Evolutionary conservation across 164 flowering plant genomes (phyloP), one percentile per base, ranked within the genome.

Genomic region (Sextonia rubra): DNA sequence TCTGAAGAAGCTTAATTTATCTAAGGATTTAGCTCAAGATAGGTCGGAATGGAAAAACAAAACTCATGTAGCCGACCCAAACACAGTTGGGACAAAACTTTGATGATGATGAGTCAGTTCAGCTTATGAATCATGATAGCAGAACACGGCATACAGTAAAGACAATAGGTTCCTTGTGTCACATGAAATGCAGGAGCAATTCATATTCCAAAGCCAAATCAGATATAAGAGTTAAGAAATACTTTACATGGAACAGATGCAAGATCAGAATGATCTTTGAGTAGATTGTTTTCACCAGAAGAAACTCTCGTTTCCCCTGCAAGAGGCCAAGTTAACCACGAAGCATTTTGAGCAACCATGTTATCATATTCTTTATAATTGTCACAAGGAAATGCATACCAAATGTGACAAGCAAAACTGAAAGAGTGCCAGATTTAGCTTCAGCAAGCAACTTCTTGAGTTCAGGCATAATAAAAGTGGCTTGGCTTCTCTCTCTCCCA

Each of bases 381-480:
- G 58, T 15, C 7, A 37, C 44, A 37, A 20, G 58, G 2, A 52
- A 52, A 15, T 14, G n/a, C 47, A 77, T 88, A 92, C 97, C 97
- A 81, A 80, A 82, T 83, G 85, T 88, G 74, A 92, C 81, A 79
- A 92, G 78, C 79, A 90, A 78, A 71, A 92, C 78, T 47, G 80
- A 66, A 69, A 90, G 84, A 77, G 86, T 83, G 9, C 87, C 85
- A 63, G 86, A 84, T 82, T 82, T 88, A 55, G 80, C 80, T 71
- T 90, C 91, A 68, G 74, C 76, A 30, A 85, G 82, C 72, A 92
- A 77, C 75, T 85, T 90, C 71, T 77, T 84, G 44, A 87, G 81
- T 69, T 90, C 95, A 72, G 97, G 97, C 47, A 92, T 88, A 70
- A 82, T 52, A 74, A 92, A 87, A 70, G 71, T 88, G 47, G 88